These are phyloP conservation scores for Biscutella laevigata DNA, from an alignment of 441 rosid species.

Conservation along the genomic window DNA sequence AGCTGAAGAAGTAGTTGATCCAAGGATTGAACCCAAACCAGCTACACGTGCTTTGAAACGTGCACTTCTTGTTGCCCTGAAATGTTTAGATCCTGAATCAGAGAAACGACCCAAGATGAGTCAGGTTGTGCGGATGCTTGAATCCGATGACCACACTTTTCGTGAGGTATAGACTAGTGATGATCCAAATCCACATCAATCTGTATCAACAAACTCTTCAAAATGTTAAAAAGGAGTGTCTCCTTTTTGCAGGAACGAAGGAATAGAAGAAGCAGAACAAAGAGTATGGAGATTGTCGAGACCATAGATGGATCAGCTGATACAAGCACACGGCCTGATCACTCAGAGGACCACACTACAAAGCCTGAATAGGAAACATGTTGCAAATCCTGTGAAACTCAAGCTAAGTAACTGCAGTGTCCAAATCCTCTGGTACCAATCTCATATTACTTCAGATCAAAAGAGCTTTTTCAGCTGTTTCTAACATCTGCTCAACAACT, in stretches of 20 bases:
- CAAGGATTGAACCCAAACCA: slow-evolving; percentile 61
- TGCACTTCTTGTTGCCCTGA: slow-evolving; percentile 71
- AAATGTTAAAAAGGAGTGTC: too few relatives aligned
- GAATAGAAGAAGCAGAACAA: slow-evolving; percentile 55
- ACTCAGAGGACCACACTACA: slow-evolving; percentile 10
- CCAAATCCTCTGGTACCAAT: too few relatives aligned
- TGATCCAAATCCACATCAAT: not conserved
- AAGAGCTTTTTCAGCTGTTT: not conserved
- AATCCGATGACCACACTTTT: slow-evolving; percentile 70
- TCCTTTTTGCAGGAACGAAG: slow-evolving; percentile 65
- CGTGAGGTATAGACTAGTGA: slow-evolving; percentile 44
- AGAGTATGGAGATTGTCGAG: slow-evolving; percentile 50
- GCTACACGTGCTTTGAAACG: slow-evolving; percentile 65
- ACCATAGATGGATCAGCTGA: slow-evolving; percentile 15
- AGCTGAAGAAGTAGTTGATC: slow-evolving; percentile 87
- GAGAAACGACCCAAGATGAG: slow-evolving; percentile 88
- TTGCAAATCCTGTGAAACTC: not conserved
- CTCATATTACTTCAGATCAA: not conserved
- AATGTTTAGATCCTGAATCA: slow-evolving; percentile 84
- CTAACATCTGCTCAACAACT: not conserved
- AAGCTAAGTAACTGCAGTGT: slow-evolving; percentile 9
- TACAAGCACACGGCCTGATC: not conserved
- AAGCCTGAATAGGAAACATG: slow-evolving; percentile 11
- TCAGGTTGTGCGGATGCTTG: slow-evolving; percentile 82
- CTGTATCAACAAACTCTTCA: too few relatives aligned